Evolutionary conservation across 306 rosid species (phyloP).

Genomic region (Cucumis hystrix): DNA sequence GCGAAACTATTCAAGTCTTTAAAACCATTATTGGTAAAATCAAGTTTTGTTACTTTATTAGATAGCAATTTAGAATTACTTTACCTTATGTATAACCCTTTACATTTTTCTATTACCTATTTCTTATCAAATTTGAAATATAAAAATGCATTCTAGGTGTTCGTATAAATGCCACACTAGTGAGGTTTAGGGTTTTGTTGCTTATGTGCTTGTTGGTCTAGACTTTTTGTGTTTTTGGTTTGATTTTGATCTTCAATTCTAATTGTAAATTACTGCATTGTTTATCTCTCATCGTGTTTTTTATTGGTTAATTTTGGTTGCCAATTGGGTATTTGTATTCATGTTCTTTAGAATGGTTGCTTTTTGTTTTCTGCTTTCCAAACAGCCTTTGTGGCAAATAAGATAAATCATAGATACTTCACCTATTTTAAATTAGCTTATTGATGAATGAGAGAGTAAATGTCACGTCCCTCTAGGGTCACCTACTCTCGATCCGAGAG

Average conservation of each 20-base stretch:
- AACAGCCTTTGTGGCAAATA: too few species aligned
- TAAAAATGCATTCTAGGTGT: too few species aligned
- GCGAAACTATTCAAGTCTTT: not conserved
- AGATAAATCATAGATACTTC: too few species aligned
- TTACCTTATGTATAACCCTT: not conserved
- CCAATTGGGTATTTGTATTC: not conserved
- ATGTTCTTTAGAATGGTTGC: not conserved
- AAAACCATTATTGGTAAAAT: not conserved
- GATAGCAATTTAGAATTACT: not conserved
- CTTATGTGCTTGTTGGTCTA: not conserved
- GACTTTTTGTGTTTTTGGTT: conserved; percentile 10
- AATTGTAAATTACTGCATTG: not conserved
- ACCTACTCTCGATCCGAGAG: too few species aligned
- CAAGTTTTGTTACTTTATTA: not conserved
- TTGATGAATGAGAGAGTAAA: too few species aligned
- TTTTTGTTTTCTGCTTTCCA: too few species aligned
- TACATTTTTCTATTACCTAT: too few species aligned
- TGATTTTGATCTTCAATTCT: not conserved
- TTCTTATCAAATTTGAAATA: too few species aligned
- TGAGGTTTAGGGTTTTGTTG: not conserved
- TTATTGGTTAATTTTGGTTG: not conserved
- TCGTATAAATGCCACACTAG: too few species aligned
- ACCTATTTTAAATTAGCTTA: too few species aligned
- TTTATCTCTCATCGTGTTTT: not conserved
- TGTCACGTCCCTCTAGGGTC: too few species aligned